phyloP scores from a whole-genome alignment of 345 rosid genomes.

The Brassica rapa region DNA sequence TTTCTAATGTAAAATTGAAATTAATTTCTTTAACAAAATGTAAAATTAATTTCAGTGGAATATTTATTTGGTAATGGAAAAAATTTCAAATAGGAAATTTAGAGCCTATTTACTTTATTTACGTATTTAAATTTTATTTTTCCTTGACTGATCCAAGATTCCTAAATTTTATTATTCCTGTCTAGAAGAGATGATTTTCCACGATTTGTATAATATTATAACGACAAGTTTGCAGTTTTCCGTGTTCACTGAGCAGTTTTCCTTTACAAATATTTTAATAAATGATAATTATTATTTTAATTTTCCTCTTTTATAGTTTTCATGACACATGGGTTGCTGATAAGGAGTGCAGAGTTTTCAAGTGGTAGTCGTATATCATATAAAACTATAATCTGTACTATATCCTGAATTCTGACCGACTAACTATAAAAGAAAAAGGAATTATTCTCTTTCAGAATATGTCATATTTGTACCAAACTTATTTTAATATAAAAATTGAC shows the following conservation, averaged over 20 bases:
- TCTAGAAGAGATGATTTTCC: conserved; percentile 13
- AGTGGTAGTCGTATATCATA: conserved; percentile 13
- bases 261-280: conserved; percentile 24
- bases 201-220: conserved; percentile 2
- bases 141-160: conserved; percentile 10
- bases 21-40: not conserved
- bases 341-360: conserved; percentile 14
- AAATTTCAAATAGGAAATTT: not conserved
- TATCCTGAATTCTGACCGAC: not conserved
- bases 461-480: conserved; percentile 7
- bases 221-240: conserved; percentile 17
- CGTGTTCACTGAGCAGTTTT: conserved; percentile 27
- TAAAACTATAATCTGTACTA: not conserved
- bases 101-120: not conserved
- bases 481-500: conserved; percentile 26
- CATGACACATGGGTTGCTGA: conserved; percentile 5
- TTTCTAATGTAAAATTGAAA: not conserved
- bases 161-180: not conserved
- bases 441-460: not conserved
- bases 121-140: conserved; percentile 6
- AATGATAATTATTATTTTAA: not conserved
- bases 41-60: not conserved
- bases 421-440: not conserved
- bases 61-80: not conserved
- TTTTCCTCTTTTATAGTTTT: conserved; percentile 5